These are phyloP conservation scores for Sordariomycetes sp. DNA, from an alignment of 2,329 filamentous ascomycete genomes.

Conservation along the genomic window DNA sequence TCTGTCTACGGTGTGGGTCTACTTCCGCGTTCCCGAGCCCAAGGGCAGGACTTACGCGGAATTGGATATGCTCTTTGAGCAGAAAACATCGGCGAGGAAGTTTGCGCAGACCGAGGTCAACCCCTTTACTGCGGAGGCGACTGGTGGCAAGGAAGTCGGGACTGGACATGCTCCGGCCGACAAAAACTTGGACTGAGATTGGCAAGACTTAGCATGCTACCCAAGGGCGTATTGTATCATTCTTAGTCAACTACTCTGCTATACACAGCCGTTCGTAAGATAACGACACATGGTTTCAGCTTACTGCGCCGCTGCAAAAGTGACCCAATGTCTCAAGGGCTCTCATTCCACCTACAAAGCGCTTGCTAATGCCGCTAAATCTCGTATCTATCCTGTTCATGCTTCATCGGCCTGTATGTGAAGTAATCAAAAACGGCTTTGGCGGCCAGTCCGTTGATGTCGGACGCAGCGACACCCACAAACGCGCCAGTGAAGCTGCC, in stretches of 20 bases:
- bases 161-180: too few species aligned
- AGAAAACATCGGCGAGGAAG: conserved; percentile 11
- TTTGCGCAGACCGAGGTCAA: conserved; percentile 16
- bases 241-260: too few species aligned
- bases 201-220: too few species aligned
- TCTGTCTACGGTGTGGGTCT: conserved; percentile 9
- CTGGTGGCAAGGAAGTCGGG: neutral
- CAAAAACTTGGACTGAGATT: too few species aligned
- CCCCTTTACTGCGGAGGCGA: neutral
- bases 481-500: conserved; percentile 57
- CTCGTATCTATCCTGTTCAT: conserved; percentile 40
- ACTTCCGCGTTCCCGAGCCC: conserved; percentile 14
- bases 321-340: too few species aligned
- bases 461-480: conserved; percentile 45
- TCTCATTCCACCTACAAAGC: too few species aligned
- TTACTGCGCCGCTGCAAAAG: too few species aligned
- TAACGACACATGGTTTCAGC: too few species aligned
- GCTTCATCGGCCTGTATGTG: conserved; percentile 35
- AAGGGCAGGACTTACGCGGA: conserved; percentile 14
- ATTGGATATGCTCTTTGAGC: conserved; percentile 11
- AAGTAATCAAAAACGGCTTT: conserved; percentile 43
- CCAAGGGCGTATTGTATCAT: too few species aligned
- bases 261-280: too few species aligned
- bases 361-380: too few species aligned
- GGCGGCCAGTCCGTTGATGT: conserved; percentile 40